Evolutionary conservation across 139 green algal genomes (phyloP).

Genomic region (Chlorella sp.): DNA sequence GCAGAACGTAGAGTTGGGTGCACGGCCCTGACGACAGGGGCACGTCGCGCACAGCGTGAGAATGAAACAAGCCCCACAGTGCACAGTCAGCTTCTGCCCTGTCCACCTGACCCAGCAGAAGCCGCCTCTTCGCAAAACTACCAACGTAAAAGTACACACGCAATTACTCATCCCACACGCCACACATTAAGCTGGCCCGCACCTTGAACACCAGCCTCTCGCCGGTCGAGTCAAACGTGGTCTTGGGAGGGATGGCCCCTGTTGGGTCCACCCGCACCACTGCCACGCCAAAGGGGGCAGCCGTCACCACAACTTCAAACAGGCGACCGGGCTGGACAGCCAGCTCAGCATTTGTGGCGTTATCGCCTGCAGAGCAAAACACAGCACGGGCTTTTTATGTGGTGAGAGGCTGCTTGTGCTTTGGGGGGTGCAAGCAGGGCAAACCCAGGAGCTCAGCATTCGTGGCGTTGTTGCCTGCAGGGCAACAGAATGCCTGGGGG

Average conservation of each 20-base stretch:
- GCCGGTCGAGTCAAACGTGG: constrained; percentile 43
- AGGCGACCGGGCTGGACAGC: neutral
- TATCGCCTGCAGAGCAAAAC: too few species aligned
- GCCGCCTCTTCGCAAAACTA: neutral
- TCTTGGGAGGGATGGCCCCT: too few species aligned
- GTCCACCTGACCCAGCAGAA: too few species aligned
- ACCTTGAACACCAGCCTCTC: constrained; percentile 54
- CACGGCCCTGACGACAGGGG: too few species aligned
- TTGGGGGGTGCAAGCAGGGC: too few species aligned
- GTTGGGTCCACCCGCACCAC: neutral
- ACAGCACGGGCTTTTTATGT: too few species aligned
- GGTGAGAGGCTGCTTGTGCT: too few species aligned
- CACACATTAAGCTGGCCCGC: too few species aligned
- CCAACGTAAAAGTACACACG: neutral
- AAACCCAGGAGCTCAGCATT: too few species aligned
- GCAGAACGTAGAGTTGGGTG: neutral
- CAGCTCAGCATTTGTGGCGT: neutral
- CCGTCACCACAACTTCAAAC: neutral
- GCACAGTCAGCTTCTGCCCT: neutral
- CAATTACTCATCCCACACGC: too few species aligned
- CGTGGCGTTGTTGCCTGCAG: neutral
- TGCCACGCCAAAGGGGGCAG: neutral
- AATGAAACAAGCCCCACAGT: too few species aligned
- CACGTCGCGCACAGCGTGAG: neutral
- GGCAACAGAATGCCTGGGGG: too few species aligned